Conservation (phyloP, 352 stramenopile genomes). For the Phytophthora lateralis region DNA sequence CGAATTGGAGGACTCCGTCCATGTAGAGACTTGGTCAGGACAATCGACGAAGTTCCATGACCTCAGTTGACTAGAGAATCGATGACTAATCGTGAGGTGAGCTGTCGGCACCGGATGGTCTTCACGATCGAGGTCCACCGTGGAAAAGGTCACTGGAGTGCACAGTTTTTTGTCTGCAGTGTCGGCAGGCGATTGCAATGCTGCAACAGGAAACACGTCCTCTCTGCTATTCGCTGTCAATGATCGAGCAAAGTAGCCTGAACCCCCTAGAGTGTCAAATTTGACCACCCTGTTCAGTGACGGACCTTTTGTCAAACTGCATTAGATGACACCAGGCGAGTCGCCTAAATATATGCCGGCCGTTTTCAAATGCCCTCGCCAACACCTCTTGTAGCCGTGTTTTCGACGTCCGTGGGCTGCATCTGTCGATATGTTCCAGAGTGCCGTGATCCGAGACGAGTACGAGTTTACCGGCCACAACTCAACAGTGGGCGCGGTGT, state of each 20-base stretch:
- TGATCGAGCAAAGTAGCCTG: conserved; percentile 3
- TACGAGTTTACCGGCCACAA: conserved; percentile 65
- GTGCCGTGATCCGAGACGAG: conserved; percentile 70
- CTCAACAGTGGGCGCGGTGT: conserved; percentile 58
- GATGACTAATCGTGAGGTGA: neutral
- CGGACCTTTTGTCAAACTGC: no score
- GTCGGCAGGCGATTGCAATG: neutral
- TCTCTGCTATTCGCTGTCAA: neutral
- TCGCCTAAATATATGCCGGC: conserved; percentile 15
- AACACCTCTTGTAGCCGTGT: neutral
- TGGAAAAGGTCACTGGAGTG: neutral
- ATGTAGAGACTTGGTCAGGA: neutral
- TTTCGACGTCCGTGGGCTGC: neutral
- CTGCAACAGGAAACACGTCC: neutral
- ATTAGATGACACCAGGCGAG: no score
- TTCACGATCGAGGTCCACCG: neutral
- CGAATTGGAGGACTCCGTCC: neutral
- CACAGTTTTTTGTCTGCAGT: neutral
- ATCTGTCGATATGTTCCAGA: conserved; percentile 56
- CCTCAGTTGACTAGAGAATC: neutral
- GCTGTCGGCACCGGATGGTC: neutral
- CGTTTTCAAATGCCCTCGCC: conserved; percentile 14
- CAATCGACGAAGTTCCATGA: neutral
- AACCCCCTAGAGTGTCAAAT: no score
- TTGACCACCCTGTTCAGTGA: no score